Evolutionary conservation across 352 stramenopile genomes (phyloP).

Genomic region (Phytophthora capsici): DNA sequence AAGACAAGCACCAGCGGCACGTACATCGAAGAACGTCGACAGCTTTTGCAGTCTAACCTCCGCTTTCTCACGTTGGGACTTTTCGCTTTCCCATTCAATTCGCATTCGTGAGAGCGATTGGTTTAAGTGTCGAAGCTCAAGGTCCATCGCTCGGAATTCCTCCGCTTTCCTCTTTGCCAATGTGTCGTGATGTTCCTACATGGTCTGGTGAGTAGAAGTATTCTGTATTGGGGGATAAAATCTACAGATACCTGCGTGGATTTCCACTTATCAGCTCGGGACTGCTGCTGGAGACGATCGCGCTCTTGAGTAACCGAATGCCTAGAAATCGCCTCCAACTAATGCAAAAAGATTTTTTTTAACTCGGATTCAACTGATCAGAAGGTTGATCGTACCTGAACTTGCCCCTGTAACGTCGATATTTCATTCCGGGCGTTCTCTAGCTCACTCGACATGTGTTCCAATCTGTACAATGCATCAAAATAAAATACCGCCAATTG

Average conservation of each 20-base stretch:
- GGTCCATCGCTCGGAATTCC: constrained; percentile 58
- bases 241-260: constrained; percentile 33
- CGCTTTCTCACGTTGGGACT: constrained; percentile 48
- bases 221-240: not conserved
- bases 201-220: not conserved
- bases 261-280: constrained; percentile 50
- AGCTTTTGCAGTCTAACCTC: constrained; percentile 45
- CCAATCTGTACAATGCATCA: constrained; percentile 19
- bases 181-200: constrained; percentile 12
- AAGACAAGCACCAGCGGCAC: not conserved
- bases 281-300: constrained; percentile 48
- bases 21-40: constrained; percentile 44
- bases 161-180: constrained; percentile 47
- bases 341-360: not conserved
- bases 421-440: constrained; percentile 46
- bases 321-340: constrained; percentile 60
- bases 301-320: constrained; percentile 54
- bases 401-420: constrained; percentile 51
- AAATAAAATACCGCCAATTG: not conserved
- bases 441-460: constrained; percentile 40
- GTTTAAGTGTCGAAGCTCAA: constrained; percentile 56
- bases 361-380: not conserved
- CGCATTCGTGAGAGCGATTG: constrained; percentile 51
- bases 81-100: constrained; percentile 57
- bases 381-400: constrained; percentile 37